These are phyloP conservation scores for Neopestalotiopsis clavispora DNA, from an alignment of 2,329 filamentous ascomycete genomes.

Conservation along the genomic window DNA sequence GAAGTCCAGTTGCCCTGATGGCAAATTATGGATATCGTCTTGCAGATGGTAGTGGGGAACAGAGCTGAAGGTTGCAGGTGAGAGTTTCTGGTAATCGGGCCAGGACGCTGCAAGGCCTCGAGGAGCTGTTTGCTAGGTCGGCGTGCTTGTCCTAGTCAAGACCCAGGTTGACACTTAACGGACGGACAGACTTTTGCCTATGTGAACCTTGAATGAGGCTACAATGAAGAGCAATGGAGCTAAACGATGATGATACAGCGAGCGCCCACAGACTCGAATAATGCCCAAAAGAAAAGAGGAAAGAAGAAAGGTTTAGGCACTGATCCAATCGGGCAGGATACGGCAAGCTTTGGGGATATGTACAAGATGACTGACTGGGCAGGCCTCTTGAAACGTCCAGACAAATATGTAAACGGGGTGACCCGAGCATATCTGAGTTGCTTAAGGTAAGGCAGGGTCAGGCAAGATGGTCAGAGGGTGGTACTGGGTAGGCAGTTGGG, in stretches of 20 bases:
- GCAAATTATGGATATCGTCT: constrained; percentile 6
- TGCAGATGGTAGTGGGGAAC: constrained; percentile 26
- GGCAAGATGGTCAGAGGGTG: background rate
- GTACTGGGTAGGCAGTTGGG: background rate
- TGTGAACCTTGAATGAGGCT: background rate
- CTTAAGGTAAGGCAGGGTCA: background rate
- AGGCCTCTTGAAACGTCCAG: constrained; percentile 21
- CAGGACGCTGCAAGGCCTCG: background rate
- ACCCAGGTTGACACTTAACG: background rate
- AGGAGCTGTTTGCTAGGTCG: background rate
- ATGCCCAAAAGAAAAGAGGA: constrained; percentile 19
- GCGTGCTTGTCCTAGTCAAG: background rate
- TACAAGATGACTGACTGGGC: constrained; percentile 26
- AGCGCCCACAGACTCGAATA: constrained; percentile 13
- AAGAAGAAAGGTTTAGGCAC: constrained; percentile 25
- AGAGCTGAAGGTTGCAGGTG: background rate
- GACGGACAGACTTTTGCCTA: background rate
- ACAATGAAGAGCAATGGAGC: background rate
- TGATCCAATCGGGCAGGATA: constrained; percentile 30
- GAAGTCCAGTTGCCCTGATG: background rate
- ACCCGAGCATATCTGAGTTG: background rate
- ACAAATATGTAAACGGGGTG: constrained; percentile 26
- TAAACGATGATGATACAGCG: constrained; percentile 26
- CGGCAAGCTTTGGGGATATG: constrained; percentile 29
- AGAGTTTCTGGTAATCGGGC: background rate